phyloP scores from a whole-genome alignment of 129 eudicot genomes.

The Lactuca saligna region DNA sequence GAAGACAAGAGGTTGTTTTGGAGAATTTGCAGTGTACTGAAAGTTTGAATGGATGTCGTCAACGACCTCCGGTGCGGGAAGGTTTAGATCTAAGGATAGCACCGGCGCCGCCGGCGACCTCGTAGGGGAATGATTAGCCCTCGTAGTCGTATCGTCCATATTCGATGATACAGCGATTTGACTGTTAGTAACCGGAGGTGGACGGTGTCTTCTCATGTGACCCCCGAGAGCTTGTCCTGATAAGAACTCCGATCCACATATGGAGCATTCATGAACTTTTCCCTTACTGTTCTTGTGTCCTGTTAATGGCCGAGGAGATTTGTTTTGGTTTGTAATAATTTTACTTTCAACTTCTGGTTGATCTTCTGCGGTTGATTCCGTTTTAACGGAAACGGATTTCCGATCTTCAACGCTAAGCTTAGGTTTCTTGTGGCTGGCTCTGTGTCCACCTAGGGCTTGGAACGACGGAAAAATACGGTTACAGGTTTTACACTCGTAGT shows the following conservation, averaged over 20 bases:
- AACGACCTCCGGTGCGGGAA: conserved; percentile 73
- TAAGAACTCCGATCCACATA: conserved; percentile 71
- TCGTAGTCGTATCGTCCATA: conserved; percentile 4
- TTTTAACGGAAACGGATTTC: conserved; percentile 2
- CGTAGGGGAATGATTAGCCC: conserved; percentile 15
- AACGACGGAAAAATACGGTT: conserved; percentile 33
- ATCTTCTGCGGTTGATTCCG: background rate
- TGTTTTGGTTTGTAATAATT: background rate
- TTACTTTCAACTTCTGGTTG: conserved; percentile 21
- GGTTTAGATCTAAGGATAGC: conserved; percentile 70
- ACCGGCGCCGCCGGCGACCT: conserved; percentile 23
- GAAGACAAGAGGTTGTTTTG: conserved; percentile 40
- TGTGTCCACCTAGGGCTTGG: conserved; percentile 52
- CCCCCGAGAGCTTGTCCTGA: conserved; percentile 97
- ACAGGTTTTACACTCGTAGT: conserved; percentile 41
- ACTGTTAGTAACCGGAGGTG: conserved; percentile 23
- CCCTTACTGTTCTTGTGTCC: conserved; percentile 5
- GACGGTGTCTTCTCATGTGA: conserved; percentile 86
- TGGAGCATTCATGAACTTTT: conserved; percentile 72
- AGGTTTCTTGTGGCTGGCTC: conserved; percentile 46
- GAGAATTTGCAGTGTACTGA: conserved; percentile 30
- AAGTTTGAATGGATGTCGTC: conserved; percentile 36
- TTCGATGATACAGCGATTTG: conserved; percentile 21
- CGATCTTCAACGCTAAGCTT: conserved; percentile 24
- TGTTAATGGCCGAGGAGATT: conserved; percentile 17